Evolutionary conservation across 202 grass and related monocot genomes (phyloP), one percentile per base, ranked within the genome.

Genomic region (Dendrocalamus latiflorus): DNA sequence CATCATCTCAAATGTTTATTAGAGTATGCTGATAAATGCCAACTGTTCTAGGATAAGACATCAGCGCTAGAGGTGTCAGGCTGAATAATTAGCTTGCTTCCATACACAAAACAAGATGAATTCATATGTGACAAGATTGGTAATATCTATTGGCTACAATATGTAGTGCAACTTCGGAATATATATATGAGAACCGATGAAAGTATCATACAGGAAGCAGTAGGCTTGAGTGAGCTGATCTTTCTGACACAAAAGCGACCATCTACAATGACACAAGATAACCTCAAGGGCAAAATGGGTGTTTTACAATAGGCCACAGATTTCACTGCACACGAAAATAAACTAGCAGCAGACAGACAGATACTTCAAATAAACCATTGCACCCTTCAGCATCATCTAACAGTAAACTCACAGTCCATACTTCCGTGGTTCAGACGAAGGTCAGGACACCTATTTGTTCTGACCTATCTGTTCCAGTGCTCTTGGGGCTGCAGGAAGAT

Each of bases 401-500:
- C 50, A 57, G 50, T 54, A 9, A 79, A 63, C 56, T 48, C 11
- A 9, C 11, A 9, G 44, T 78, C 39, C 20, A 8, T 26, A 26
- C 56, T 33, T 65, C 77, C 47, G 16, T 30, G 36, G 59, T 69
- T 65, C 75, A 42, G 53, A 57, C 41, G 26, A 12, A 54, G 39
- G 72, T 16, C 13, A 34, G 22, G 1, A 33, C 72, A 24, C 26
- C 55, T 66, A 82, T 72, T 77, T 85, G 83, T 39, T 89, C 80
- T 73, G 60, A 36, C 38, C 33, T 30, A 13, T 61, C 59, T 41
- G 78, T 73, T 88, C 77, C 25, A 69, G 54, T 47, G 61, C 76
- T 72, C 82, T 75, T 38, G 89, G 86, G 69, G 78, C 89, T 91
- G 82, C 58, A 88, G 13, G 43, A 21, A 85, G 34, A 83, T 36